Evolutionary conservation across 1,284 basidiomycete genomes (phyloP), one percentile per base, ranked within the genome.

Genomic region (Trametes sp.): DNA sequence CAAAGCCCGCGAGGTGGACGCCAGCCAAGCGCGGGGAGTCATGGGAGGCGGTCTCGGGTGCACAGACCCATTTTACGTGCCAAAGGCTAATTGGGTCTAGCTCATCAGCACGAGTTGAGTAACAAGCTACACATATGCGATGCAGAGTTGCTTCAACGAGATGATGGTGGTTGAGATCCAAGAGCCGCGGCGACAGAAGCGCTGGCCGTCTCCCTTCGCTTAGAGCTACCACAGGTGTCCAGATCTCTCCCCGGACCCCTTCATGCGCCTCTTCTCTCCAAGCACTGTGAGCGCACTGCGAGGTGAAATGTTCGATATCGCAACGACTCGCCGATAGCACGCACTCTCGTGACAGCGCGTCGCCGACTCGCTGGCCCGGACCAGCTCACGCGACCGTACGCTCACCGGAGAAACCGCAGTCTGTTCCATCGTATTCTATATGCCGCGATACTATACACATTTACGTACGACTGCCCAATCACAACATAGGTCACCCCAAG

Each of bases 371-470:
- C n/a, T n/a, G n/a, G n/a, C 44, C 49, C 38, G 45, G 36, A 6
- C 33, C 38, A 24, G 41, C 28, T 53, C 56, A 38, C 42, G 42
- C 38, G 28, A 10, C 41, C 23, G 16, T 21, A 48, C 16, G 42
- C 13, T 24, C 23, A 21, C 24, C 50, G 24, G 51, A 53, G 46
- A 58, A 35, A 41, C 33, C 29, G n/a, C 48, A 19, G 9, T 61
- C 51, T 60, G 46, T 54, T 38, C 50, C 41, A 23, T 52, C 44
- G 54, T 35, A 46, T 42, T 64, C 63, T 62, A 57, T 19, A 48
- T 46, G 41, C 35, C 57, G 52, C 61, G 28, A 36, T 65, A 61
- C 23, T 67, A 49, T 67, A 67, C 66, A 67, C 8, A 56, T 60
- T 67, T 67, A 64, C 66, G 66, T 67, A 51, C 55, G 52, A 31